These are phyloP conservation scores for Panicum hallii DNA, from an alignment of 202 grass and related monocot species.

Conservation along the genomic window DNA sequence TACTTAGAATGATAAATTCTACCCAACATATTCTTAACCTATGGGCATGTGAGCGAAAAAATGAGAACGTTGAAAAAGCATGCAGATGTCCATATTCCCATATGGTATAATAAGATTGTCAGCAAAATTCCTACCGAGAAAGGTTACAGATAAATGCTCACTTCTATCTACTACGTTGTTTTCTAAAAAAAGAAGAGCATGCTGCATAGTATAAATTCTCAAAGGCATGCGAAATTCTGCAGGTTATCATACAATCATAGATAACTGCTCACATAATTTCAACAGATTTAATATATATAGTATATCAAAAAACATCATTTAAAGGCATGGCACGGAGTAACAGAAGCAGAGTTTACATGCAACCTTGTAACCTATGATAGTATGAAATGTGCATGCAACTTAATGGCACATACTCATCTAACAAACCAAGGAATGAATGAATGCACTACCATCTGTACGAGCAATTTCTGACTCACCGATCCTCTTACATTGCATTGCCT, in stretches of 20 bases:
- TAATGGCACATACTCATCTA: slow-evolving; percentile 17
- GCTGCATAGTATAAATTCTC: slow-evolving; percentile 26
- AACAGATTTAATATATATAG: background rate
- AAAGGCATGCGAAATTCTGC: slow-evolving; percentile 19
- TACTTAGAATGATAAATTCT: slow-evolving; percentile 32
- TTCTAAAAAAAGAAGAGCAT: background rate
- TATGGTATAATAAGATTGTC: slow-evolving; percentile 15
- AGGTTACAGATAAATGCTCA: slow-evolving; percentile 12
- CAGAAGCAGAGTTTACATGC: slow-evolving; percentile 14
- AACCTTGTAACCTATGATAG: slow-evolving; percentile 23
- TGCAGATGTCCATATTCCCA: slow-evolving; percentile 7
- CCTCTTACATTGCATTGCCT: slow-evolving; percentile 46
- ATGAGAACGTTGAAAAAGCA: slow-evolving; percentile 15
- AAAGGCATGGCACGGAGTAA: slow-evolving; percentile 29
- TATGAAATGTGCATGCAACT: slow-evolving; percentile 17
- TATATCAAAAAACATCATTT: slow-evolving; percentile 38
- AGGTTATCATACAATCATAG: slow-evolving; percentile 23
- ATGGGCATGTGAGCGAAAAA: slow-evolving; percentile 11
- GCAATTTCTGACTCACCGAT: slow-evolving; percentile 45
- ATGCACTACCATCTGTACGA: slow-evolving; percentile 19
- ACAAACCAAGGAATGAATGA: slow-evolving; percentile 27
- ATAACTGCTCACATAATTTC: slow-evolving; percentile 16
- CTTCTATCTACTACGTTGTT: slow-evolving; percentile 1
- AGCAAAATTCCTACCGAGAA: background rate
- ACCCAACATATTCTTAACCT: background rate